Evolutionary conservation across 2,329 filamentous ascomycete genomes (phyloP).

Genomic region (Diaporthe humulicola): DNA sequence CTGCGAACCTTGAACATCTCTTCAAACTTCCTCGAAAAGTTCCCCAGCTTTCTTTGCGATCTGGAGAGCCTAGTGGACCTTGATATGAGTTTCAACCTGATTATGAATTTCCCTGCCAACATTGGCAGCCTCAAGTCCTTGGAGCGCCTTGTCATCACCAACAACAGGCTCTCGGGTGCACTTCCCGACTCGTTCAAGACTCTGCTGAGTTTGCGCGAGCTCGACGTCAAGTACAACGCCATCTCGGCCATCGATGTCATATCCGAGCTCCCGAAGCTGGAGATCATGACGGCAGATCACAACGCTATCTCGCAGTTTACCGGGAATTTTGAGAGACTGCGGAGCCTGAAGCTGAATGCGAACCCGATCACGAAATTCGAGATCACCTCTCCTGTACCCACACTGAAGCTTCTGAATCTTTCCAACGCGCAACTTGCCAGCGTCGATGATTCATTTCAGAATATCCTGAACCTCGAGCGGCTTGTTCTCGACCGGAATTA

Average conservation of each 20-base stretch:
- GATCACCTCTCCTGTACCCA: slow-evolving; percentile 80
- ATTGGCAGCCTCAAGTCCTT: slow-evolving; percentile 84
- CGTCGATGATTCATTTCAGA: slow-evolving; percentile 89
- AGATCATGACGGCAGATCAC: slow-evolving; percentile 91
- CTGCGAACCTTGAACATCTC: slow-evolving; percentile 91
- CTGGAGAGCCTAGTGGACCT: slow-evolving; percentile 89
- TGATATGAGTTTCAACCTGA: slow-evolving; percentile 96
- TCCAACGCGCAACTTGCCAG: slow-evolving; percentile 92
- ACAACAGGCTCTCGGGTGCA: slow-evolving; percentile 85
- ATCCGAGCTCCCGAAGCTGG: slow-evolving; percentile 85
- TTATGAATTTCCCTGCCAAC: slow-evolving; percentile 80
- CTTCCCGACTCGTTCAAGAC: slow-evolving; percentile 80
- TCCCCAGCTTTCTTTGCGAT: slow-evolving; percentile 87
- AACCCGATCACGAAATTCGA: slow-evolving; percentile 97
- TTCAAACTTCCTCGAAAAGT: slow-evolving; percentile 89
- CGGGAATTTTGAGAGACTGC: slow-evolving; percentile 87
- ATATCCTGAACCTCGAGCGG: slow-evolving; percentile 88
- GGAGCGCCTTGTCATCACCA: slow-evolving; percentile 94
- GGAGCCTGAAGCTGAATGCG: slow-evolving; percentile 89
- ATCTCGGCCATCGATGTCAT: slow-evolving; percentile 91
- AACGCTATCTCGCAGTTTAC: slow-evolving; percentile 92
- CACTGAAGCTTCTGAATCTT: slow-evolving; percentile 87
- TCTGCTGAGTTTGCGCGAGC: slow-evolving; percentile 85
- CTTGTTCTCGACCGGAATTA: slow-evolving; percentile 95
- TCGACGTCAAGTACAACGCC: slow-evolving; percentile 94